These are phyloP conservation scores for Entelexis sorbosivorans DNA, from an alignment of 1,139 yeast species.

Conservation along the genomic window DNA sequence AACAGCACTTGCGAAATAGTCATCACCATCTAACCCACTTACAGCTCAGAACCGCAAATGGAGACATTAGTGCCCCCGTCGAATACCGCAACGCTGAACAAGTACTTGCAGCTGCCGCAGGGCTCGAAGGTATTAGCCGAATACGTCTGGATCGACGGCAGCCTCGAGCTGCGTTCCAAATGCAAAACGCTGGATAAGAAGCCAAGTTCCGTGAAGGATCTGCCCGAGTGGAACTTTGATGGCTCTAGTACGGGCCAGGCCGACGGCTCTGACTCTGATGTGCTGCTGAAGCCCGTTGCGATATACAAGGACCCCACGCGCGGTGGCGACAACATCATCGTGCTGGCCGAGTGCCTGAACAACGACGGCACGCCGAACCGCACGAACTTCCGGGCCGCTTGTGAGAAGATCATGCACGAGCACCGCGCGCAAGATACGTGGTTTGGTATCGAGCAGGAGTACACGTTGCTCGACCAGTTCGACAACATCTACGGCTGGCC, in stretches of 20 bases:
- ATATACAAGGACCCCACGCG: conserved; percentile 95
- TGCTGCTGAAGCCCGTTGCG: conserved; percentile 87
- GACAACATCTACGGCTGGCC: conserved; percentile 98
- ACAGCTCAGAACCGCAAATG: conserved; percentile 8
- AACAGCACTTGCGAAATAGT: conserved; percentile 2
- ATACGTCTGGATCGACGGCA: conserved; percentile 95
- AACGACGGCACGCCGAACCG: conserved; percentile 98
- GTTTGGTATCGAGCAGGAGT: conserved; percentile 99
- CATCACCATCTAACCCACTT: background rate
- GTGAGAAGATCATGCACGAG: conserved; percentile 90
- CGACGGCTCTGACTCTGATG: conserved; percentile 94
- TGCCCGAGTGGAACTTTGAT: conserved; percentile 98
- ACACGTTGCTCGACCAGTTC: conserved; percentile 84
- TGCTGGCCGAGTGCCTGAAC: conserved; percentile 94
- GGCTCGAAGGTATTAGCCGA: conserved; percentile 84
- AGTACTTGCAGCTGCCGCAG: conserved; percentile 77
- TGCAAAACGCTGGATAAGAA: conserved; percentile 70
- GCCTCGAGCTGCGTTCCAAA: conserved; percentile 87
- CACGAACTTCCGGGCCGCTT: conserved; percentile 95
- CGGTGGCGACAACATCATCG: conserved; percentile 92
- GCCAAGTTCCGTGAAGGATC: conserved; percentile 66
- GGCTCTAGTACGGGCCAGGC: conserved; percentile 99
- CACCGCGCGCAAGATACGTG: conserved; percentile 77
- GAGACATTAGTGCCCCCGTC: conserved; percentile 20
- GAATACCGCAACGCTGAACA: conserved; percentile 42